Evolutionary conservation across 345 rosid genomes (phyloP).

Genomic region (Balakata baccata): DNA sequence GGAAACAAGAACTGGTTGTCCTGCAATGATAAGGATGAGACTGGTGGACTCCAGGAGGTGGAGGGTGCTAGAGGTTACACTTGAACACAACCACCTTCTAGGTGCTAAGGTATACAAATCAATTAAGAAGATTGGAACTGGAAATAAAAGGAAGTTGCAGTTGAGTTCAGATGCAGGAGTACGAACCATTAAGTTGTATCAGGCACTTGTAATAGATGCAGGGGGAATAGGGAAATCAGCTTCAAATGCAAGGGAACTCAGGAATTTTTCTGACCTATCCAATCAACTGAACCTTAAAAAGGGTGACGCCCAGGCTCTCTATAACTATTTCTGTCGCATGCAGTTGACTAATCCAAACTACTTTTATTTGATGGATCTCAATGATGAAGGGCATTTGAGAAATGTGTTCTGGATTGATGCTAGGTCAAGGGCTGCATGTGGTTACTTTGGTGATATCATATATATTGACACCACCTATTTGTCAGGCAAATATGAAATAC

Average conservation of each 20-base stretch:
- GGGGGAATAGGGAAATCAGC: conserved; percentile 40
- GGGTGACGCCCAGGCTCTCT: conserved; percentile 51
- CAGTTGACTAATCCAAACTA: conserved; percentile 76
- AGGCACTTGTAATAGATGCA: conserved; percentile 45
- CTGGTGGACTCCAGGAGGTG: conserved; percentile 67
- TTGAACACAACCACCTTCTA: conserved; percentile 73
- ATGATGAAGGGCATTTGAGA: conserved; percentile 59
- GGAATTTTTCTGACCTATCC: conserved; percentile 26
- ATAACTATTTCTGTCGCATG: conserved; percentile 54
- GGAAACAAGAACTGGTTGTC: conserved; percentile 90
- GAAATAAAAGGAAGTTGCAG: conserved; percentile 46
- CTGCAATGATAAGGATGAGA: conserved; percentile 74
- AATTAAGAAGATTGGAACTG: conserved; percentile 57
- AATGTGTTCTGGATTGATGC: conserved; percentile 84
- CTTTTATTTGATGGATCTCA: conserved; percentile 75
- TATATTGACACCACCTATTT: conserved; percentile 58
- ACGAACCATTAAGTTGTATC: conserved; percentile 64
- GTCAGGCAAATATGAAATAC: conserved; percentile 55
- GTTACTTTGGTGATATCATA: conserved; percentile 65
- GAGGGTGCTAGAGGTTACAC: conserved; percentile 74
- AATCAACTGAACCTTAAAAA: conserved; percentile 53
- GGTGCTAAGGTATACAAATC: conserved; percentile 67
- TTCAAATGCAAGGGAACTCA: conserved; percentile 41
- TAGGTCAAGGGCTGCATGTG: conserved; percentile 76
- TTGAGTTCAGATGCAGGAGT: conserved; percentile 57